Evolutionary conservation across 1,139 yeast genomes (phyloP).

Genomic region (Lodderomyces pseudojiufengensis): DNA sequence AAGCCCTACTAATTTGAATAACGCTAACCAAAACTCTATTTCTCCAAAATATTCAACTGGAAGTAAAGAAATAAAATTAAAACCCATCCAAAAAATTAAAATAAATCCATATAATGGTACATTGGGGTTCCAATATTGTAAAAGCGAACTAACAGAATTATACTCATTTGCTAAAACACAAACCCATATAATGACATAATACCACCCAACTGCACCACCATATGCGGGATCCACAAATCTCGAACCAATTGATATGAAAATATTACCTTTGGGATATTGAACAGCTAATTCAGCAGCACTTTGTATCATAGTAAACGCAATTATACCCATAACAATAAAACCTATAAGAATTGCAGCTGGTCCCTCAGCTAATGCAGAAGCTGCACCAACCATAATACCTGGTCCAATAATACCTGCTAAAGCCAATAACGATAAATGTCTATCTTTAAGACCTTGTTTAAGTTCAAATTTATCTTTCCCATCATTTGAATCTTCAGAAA

Average conservation of each 20-base stretch:
- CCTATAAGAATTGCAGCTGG: constrained; percentile 44
- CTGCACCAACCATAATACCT: constrained; percentile 48
- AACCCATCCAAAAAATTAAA: constrained; percentile 52
- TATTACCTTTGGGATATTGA: constrained; percentile 49
- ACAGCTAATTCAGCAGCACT: constrained; percentile 57
- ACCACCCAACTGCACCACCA: constrained; percentile 62
- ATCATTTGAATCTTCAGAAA: too few relatives aligned
- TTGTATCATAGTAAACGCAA: constrained; percentile 57
- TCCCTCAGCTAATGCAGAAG: constrained; percentile 42
- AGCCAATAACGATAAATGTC: constrained; percentile 46
- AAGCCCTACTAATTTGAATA: constrained; percentile 52
- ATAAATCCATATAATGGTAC: constrained; percentile 60
- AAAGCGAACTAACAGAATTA: constrained; percentile 50
- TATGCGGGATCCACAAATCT: constrained; percentile 54
- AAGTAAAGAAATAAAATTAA: constrained; percentile 50
- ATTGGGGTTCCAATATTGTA: constrained; percentile 58
- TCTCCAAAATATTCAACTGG: constrained; percentile 66
- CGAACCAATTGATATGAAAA: constrained; percentile 52
- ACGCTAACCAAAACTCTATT: constrained; percentile 62
- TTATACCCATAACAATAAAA: constrained; percentile 50
- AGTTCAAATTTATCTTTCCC: constrained; percentile 14
- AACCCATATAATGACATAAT: constrained; percentile 59
- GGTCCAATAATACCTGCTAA: constrained; percentile 57
- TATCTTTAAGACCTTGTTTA: constrained; percentile 37
- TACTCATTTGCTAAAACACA: constrained; percentile 60